Conservation (phyloP, 371 early-diverging fungal genomes). For the Rhizopus arrhizus region DNA sequence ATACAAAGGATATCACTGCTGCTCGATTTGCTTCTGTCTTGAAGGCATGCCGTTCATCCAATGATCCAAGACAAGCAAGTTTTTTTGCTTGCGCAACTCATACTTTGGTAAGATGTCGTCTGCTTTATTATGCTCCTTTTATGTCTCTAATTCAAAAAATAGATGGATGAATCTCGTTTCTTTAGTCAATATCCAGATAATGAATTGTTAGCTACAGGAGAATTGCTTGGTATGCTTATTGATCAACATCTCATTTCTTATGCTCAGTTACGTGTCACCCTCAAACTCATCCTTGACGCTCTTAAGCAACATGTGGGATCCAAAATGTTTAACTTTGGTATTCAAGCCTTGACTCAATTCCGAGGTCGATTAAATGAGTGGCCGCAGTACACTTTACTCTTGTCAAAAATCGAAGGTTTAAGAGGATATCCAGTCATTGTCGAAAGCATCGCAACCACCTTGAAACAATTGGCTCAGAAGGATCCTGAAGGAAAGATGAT, state of each 20-base stretch:
- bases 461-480: constrained; percentile 36
- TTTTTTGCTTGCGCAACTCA: constrained; percentile 82
- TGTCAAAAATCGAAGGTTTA: constrained; percentile 83
- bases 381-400: constrained; percentile 83
- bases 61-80: constrained; percentile 67
- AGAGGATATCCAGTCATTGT: constrained; percentile 40
- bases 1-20: constrained; percentile 72
- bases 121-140: neutral
- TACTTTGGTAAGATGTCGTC: constrained; percentile 54
- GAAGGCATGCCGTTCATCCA: constrained; percentile 70
- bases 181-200: constrained; percentile 92
- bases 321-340: constrained; percentile 89
- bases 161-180: constrained; percentile 92
- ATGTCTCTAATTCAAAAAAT: neutral
- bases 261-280: constrained; percentile 74
- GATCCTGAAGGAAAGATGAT: constrained; percentile 33
- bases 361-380: constrained; percentile 82
- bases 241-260: constrained; percentile 81
- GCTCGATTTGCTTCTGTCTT: constrained; percentile 74
- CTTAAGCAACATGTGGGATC: constrained; percentile 76
- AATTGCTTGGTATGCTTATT: constrained; percentile 86
- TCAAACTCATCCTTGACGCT: constrained; percentile 84
- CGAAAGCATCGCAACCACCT: constrained; percentile 31
- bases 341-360: constrained; percentile 84
- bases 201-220: constrained; percentile 83